phyloP scores from a whole-genome alignment of 2,329 filamentous ascomycete species.

The Penicillium frequentans region DNA sequence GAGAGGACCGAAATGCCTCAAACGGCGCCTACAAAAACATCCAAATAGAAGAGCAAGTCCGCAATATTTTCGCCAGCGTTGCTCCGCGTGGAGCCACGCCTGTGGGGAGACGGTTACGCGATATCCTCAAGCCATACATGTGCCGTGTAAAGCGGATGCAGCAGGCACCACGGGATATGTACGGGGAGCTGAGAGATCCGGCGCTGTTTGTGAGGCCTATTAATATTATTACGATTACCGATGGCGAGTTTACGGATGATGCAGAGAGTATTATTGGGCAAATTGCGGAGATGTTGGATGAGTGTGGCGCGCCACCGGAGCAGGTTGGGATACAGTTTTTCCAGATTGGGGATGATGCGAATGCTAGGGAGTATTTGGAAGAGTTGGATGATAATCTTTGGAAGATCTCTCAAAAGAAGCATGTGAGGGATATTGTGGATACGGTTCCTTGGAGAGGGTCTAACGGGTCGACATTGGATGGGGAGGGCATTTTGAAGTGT shows the following conservation, averaged over 20 bases:
- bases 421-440: conserved; percentile 83
- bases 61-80: conserved; percentile 68
- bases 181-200: conserved; percentile 20
- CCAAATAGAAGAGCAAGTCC: conserved; percentile 57
- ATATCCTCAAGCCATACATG: conserved; percentile 74
- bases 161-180: conserved; percentile 39
- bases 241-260: conserved; percentile 79
- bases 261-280: conserved; percentile 68
- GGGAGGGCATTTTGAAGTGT: conserved; percentile 74
- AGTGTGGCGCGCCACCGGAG: conserved; percentile 67
- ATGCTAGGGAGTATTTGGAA: conserved; percentile 64
- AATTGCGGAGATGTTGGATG: conserved; percentile 65
- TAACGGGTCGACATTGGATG: conserved; percentile 57
- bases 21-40: conserved; percentile 66
- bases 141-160: conserved; percentile 49
- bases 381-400: conserved; percentile 73
- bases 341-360: conserved; percentile 76
- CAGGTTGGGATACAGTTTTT: conserved; percentile 96
- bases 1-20: conserved; percentile 39
- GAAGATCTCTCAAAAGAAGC: conserved; percentile 46
- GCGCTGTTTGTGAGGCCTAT: conserved; percentile 64
- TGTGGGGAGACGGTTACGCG: conserved; percentile 68
- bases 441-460: conserved; percentile 71
- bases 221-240: conserved; percentile 91
- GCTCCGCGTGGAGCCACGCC: conserved; percentile 68